These are phyloP conservation scores for Cladosporium cucumerinum DNA, from an alignment of 2,329 filamentous ascomycete species.

Conservation along the genomic window DNA sequence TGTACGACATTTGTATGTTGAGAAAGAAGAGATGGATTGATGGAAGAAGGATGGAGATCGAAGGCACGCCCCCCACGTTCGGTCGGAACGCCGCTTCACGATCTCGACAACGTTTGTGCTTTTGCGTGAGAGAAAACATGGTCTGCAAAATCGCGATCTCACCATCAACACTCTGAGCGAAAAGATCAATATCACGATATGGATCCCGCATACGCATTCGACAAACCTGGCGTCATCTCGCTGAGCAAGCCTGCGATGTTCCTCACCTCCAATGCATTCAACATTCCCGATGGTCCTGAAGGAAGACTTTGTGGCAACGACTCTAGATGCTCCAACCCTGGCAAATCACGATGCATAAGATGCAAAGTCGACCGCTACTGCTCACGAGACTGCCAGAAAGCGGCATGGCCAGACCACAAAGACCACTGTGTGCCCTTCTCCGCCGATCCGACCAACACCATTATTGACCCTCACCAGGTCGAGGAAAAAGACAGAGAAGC, in stretches of 20 bases:
- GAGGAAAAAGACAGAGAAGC: slow-evolving; percentile 5
- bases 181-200: background rate
- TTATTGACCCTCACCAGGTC: slow-evolving; percentile 5
- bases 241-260: slow-evolving; percentile 15
- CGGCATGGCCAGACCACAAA: slow-evolving; percentile 36
- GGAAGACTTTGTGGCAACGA: slow-evolving; percentile 14
- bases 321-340: background rate
- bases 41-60: background rate
- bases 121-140: background rate
- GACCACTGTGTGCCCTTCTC: slow-evolving; percentile 25
- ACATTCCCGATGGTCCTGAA: slow-evolving; percentile 8
- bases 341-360: slow-evolving; percentile 25
- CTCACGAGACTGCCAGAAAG: slow-evolving; percentile 34
- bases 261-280: slow-evolving; percentile 5
- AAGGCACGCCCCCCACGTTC: background rate
- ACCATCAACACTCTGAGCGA: background rate
- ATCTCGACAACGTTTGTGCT: background rate
- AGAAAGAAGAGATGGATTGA: background rate
- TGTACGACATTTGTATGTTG: background rate
- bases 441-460: slow-evolving; percentile 5
- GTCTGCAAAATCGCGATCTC: background rate
- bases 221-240: slow-evolving; percentile 3
- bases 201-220: slow-evolving; percentile 12
- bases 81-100: background rate
- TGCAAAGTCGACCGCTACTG: slow-evolving; percentile 36